phyloP scores from a whole-genome alignment of 352 stramenopile species.

The Vaucheria bursata region DNA sequence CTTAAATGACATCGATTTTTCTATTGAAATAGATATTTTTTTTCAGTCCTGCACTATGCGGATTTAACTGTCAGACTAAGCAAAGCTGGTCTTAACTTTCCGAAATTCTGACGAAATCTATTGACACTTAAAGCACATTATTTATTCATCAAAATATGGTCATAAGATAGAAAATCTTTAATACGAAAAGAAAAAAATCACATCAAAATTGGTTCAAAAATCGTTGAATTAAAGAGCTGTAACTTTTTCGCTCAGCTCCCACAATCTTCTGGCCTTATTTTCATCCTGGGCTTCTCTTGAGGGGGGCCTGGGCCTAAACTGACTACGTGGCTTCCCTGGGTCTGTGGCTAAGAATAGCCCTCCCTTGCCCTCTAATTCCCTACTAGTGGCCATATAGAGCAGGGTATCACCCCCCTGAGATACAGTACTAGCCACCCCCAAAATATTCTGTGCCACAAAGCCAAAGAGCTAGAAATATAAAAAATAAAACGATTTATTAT shows the following conservation, averaged over 20 bases:
- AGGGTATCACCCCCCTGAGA: constrained; percentile 41
- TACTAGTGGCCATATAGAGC: constrained; percentile 35
- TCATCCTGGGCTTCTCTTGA: constrained; percentile 67
- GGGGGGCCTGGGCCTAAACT: constrained; percentile 49
- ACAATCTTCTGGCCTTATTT: constrained; percentile 48
- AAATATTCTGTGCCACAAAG: constrained; percentile 39
- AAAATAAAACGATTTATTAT: neutral
- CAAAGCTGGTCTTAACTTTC: too few relatives aligned
- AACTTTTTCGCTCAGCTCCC: constrained; percentile 42
- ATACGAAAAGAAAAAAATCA: too few relatives aligned
- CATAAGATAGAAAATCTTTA: too few relatives aligned
- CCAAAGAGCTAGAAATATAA: constrained; percentile 25
- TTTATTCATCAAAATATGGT: too few relatives aligned
- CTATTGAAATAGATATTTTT: too few relatives aligned
- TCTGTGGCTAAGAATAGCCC: neutral
- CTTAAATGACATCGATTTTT: too few relatives aligned
- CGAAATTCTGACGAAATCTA: too few relatives aligned
- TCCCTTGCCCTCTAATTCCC: constrained; percentile 14
- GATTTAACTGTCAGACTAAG: too few relatives aligned
- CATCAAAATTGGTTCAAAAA: too few relatives aligned
- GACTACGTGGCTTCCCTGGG: constrained; percentile 41
- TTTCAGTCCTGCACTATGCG: too few relatives aligned
- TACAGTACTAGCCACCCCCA: constrained; percentile 40
- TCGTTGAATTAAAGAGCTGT: too few relatives aligned
- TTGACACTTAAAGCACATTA: too few relatives aligned